Percentiles rank a stretch among this genome's conserved stretches.
Conservation (phyloP, 306 rosid species). For the Sphenostylis stenocarpa region DNA sequence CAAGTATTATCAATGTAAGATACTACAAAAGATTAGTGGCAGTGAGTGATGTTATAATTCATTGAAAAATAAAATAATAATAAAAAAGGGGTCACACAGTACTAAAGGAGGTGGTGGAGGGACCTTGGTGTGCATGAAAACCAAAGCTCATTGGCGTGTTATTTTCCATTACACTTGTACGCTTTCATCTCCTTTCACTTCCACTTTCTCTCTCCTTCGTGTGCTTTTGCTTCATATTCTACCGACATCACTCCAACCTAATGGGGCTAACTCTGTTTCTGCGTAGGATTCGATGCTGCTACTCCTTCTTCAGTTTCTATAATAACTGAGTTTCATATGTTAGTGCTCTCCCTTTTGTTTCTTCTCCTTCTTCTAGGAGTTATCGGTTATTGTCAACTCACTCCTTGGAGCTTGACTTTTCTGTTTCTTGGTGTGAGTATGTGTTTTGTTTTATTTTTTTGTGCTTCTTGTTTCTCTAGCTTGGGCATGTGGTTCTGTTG, state of each 20-base stretch:
- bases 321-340: conserved; percentile 33
- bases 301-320: conserved; percentile 31
- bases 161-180: conserved; percentile 38
- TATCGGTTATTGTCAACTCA: conserved; percentile 33
- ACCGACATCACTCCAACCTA: conserved; percentile 62
- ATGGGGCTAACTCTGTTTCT: conserved; percentile 53
- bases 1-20: not conserved
- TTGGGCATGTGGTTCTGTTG: conserved; percentile 17
- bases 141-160: conserved; percentile 29
- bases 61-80: conserved; percentile 26
- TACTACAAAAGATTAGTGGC: not conserved
- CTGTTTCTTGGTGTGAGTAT: not conserved
- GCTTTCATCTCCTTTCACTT: conserved; percentile 13
- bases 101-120: conserved; percentile 35
- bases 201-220: conserved; percentile 25
- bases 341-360: conserved; percentile 20
- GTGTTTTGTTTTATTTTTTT: not conserved
- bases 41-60: conserved; percentile 14
- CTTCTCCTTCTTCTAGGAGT: conserved; percentile 30
- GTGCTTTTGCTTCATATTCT: conserved; percentile 39
- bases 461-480: not conserved
- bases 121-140: conserved; percentile 37
- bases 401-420: conserved; percentile 28
- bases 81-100: not conserved
- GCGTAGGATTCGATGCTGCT: conserved; percentile 36